Evolutionary conservation across 2,329 filamentous ascomycete species (phyloP).

Genomic region (Cordyceps fumosorosea): DNA sequence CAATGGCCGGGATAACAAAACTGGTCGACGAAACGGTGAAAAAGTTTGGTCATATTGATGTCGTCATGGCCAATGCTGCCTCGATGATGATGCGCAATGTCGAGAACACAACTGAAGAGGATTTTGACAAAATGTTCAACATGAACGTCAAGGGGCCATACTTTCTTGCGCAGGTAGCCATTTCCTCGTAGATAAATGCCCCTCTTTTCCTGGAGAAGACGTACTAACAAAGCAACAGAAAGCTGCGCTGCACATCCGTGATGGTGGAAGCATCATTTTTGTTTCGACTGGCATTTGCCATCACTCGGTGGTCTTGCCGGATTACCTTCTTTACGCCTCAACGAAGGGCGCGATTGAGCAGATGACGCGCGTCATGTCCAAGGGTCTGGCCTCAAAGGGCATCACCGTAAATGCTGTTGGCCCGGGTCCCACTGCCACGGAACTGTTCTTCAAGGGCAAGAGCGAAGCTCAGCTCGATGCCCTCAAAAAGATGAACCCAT

Average conservation of each 20-base stretch:
- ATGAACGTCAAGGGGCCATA: constrained; percentile 53
- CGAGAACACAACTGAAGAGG: constrained; percentile 40
- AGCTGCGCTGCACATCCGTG: constrained; percentile 43
- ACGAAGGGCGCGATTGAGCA: constrained; percentile 57
- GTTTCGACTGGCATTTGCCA: constrained; percentile 38
- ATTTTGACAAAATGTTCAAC: constrained; percentile 42
- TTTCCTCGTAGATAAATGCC: not conserved
- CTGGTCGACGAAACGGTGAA: constrained; percentile 43
- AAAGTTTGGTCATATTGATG: constrained; percentile 50
- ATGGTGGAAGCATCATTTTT: constrained; percentile 43
- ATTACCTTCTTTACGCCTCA: constrained; percentile 45
- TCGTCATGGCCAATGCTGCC: constrained; percentile 51
- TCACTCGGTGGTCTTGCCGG: constrained; percentile 32
- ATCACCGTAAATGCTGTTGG: constrained; percentile 40
- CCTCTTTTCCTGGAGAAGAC: not conserved
- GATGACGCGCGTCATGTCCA: constrained; percentile 47
- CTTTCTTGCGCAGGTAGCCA: constrained; percentile 26
- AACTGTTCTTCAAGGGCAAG: constrained; percentile 48
- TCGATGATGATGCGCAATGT: constrained; percentile 44
- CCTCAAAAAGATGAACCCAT: constrained; percentile 24
- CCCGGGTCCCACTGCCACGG: constrained; percentile 44
- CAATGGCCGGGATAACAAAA: constrained; percentile 36
- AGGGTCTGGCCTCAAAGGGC: constrained; percentile 45
- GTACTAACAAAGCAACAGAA: constrained; percentile 29
- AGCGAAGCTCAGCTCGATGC: constrained; percentile 37